These are phyloP conservation scores for Dalbergia oliveri DNA, from an alignment of 306 rosid species.

Conservation along the genomic window DNA sequence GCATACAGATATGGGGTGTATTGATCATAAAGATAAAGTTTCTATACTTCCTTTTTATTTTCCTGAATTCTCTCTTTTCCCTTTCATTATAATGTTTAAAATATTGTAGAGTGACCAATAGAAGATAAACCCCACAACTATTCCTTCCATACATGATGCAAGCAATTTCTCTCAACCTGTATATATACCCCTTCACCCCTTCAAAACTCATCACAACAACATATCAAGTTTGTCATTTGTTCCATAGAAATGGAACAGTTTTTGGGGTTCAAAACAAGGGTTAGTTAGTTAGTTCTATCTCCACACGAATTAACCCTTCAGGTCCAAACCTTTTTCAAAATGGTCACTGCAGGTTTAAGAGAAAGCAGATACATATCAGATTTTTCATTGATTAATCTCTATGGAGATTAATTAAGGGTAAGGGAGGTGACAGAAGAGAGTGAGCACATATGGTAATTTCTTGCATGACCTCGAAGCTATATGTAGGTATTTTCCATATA, in stretches of 20 bases:
- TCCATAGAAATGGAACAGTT: conserved; percentile 38
- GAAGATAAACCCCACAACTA: conserved; percentile 69
- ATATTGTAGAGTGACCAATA: conserved; percentile 52
- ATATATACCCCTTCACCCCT: conserved; percentile 62
- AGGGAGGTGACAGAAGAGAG: conserved; percentile 99
- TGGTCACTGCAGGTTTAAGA: conserved; percentile 24
- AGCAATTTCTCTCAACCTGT: conserved; percentile 51
- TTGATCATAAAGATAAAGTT: conserved; percentile 55
- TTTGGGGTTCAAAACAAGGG: conserved; percentile 23
- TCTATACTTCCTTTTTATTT: no score
- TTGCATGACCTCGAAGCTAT: conserved; percentile 84
- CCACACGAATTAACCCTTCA: background rate
- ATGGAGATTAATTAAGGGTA: conserved; percentile 47
- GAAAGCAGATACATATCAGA: background rate
- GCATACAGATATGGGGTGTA: conserved; percentile 34
- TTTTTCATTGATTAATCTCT: background rate
- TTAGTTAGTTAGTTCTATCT: background rate
- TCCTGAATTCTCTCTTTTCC: no score
- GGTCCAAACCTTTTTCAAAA: background rate
- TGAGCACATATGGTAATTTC: conserved; percentile 97
- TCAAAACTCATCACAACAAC: conserved; percentile 47
- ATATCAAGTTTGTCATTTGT: conserved; percentile 32
- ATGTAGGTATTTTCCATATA: background rate
- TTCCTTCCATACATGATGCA: conserved; percentile 72
- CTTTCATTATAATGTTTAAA: conserved; percentile 39